These are phyloP conservation scores for Carallia pectinifolia DNA, from an alignment of 345 rosid genomes.

Conservation along the genomic window DNA sequence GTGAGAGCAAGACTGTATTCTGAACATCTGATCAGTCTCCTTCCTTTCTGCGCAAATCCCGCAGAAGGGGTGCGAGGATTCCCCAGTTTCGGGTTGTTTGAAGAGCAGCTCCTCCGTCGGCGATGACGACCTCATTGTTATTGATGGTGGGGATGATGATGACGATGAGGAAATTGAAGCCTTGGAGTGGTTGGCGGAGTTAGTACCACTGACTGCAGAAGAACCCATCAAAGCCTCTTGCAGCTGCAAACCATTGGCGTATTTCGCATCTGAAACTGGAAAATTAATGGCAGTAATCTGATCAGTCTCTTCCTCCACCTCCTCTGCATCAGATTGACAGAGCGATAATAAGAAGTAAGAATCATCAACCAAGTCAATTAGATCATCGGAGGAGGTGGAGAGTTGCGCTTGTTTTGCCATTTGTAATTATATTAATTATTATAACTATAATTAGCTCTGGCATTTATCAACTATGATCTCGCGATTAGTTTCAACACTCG, in stretches of 20 bases:
- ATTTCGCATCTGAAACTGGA: constrained; percentile 48
- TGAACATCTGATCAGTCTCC: constrained; percentile 39
- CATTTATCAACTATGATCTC: background rate
- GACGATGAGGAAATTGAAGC: background rate
- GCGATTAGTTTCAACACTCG: background rate
- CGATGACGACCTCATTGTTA: background rate
- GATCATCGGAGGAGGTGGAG: background rate
- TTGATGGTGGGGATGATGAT: background rate
- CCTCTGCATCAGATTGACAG: constrained; percentile 25
- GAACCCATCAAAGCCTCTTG: constrained; percentile 48
- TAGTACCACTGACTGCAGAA: constrained; percentile 2
- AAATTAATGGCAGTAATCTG: background rate
- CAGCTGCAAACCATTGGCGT: constrained; percentile 37
- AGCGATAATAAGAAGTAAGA: constrained; percentile 36
- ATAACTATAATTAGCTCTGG: background rate
- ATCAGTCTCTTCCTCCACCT: background rate
- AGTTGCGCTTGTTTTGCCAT: background rate
- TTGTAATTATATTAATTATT: background rate
- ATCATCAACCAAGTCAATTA: constrained; percentile 30
- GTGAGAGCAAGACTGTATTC: constrained; percentile 41
- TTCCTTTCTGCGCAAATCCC: constrained; percentile 55
- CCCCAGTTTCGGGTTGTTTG: constrained; percentile 3
- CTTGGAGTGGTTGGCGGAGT: background rate
- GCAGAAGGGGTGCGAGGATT: constrained; percentile 41
- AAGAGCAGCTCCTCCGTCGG: too few species aligned